These are phyloP conservation scores for Zancudomyces culisetae DNA, from an alignment of 371 early-diverging fungal genomes.

Conservation along the genomic window DNA sequence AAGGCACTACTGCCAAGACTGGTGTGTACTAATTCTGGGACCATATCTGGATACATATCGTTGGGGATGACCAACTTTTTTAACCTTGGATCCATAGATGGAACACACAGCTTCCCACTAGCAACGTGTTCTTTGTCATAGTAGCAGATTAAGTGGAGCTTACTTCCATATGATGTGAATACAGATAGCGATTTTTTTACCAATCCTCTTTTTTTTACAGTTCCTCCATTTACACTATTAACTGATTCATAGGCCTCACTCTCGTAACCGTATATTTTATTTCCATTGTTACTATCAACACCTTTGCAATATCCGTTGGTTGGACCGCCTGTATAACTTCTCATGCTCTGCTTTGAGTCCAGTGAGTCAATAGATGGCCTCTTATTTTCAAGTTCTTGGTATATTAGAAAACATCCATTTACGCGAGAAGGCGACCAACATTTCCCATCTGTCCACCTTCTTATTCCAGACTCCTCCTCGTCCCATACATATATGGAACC, in stretches of 20 bases:
- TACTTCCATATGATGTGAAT: slow-evolving; percentile 47
- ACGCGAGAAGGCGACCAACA: slow-evolving; percentile 72
- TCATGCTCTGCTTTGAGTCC: slow-evolving; percentile 7
- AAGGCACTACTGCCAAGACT: neutral
- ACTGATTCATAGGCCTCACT: neutral
- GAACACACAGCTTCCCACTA: slow-evolving; percentile 17
- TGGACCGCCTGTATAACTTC: neutral
- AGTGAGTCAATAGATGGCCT: slow-evolving; percentile 1
- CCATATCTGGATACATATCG: slow-evolving; percentile 22
- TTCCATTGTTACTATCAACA: neutral
- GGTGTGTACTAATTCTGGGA: slow-evolving; percentile 17
- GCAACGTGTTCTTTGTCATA: slow-evolving; percentile 56
- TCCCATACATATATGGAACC: slow-evolving; percentile 77
- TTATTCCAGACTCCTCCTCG: slow-evolving; percentile 67
- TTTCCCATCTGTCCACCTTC: slow-evolving; percentile 76
- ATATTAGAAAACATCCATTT: slow-evolving; percentile 53
- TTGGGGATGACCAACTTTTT: slow-evolving; percentile 16
- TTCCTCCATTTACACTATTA: neutral
- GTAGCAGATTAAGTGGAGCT: slow-evolving; percentile 68
- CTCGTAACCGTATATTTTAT: neutral
- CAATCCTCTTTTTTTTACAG: slow-evolving; percentile 27
- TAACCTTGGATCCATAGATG: slow-evolving; percentile 22
- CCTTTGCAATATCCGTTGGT: neutral
- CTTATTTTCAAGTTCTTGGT: slow-evolving; percentile 47
- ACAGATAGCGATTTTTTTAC: slow-evolving; percentile 73